Percentiles rank a stretch among this genome's conserved stretches.
Evolutionary conservation across 345 rosid genomes (phyloP).

Genomic region (Hibiscus mutabilis): DNA sequence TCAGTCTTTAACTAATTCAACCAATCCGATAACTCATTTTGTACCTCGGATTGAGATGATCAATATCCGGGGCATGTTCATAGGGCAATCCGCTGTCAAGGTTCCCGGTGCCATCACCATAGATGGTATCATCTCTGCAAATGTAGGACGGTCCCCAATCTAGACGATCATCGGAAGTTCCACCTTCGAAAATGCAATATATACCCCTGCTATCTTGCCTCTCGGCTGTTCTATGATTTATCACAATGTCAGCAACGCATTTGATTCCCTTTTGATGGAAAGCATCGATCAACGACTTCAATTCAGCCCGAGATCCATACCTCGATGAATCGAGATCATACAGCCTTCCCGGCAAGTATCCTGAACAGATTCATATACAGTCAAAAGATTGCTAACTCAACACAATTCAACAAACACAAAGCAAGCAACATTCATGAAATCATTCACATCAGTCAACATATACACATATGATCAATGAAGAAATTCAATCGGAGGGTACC

Average conservation of each 20-base stretch:
- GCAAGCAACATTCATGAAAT: not conserved
- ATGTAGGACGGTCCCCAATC: slow-evolving; percentile 83
- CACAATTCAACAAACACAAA: not conserved
- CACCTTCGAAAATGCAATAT: slow-evolving; percentile 73
- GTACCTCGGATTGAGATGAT: slow-evolving; percentile 68
- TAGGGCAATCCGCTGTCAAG: slow-evolving; percentile 48
- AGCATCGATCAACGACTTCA: slow-evolving; percentile 46
- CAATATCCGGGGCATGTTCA: slow-evolving; percentile 66
- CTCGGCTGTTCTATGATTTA: slow-evolving; percentile 80
- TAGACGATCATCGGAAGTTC: slow-evolving; percentile 63
- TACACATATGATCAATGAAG: not conserved
- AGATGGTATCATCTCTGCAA: slow-evolving; percentile 45
- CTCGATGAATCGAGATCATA: slow-evolving; percentile 67
- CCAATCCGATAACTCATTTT: slow-evolving; percentile 76
- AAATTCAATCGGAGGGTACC: slow-evolving; percentile 26
- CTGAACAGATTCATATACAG: slow-evolving; percentile 16
- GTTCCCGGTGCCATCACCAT: slow-evolving; percentile 61
- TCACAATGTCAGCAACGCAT: slow-evolving; percentile 71
- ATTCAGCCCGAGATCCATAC: slow-evolving; percentile 51
- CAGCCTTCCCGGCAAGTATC: slow-evolving; percentile 82
- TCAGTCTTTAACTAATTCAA: slow-evolving; percentile 81
- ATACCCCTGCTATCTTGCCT: slow-evolving; percentile 56
- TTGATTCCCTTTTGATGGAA: slow-evolving; percentile 52
- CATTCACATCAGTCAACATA: not conserved
- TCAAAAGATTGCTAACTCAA: not conserved